Conservation (phyloP, 108 stramenopile species). For the Discostella pseudostelligera region DNA sequence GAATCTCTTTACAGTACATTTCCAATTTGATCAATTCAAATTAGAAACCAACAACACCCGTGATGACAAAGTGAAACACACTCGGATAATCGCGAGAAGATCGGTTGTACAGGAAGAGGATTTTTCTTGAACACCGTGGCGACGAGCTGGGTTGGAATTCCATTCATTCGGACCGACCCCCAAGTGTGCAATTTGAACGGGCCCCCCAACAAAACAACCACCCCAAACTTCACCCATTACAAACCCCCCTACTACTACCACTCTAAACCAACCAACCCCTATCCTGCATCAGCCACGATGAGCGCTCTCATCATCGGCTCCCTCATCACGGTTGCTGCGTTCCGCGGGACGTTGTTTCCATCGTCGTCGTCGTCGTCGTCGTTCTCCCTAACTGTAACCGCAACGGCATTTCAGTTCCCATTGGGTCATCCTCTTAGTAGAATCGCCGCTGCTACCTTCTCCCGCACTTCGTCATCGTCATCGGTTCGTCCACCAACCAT, state of each 20-base stretch:
- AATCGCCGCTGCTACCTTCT: not conserved
- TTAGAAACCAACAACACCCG: conserved; percentile 22
- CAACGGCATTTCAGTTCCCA: not conserved
- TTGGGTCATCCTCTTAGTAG: not conserved
- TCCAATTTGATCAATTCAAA: conserved; percentile 34
- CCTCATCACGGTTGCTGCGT: not conserved
- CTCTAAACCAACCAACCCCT: too few relatives aligned
- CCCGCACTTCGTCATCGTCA: conserved; percentile 14
- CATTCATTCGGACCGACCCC: conserved; percentile 34
- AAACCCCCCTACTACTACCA: too few relatives aligned
- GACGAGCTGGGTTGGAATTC: conserved; percentile 37
- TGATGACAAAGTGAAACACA: conserved; percentile 31
- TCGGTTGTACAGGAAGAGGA: conserved; percentile 12
- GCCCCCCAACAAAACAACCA: too few relatives aligned
- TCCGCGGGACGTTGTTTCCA: not conserved
- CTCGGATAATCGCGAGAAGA: conserved; percentile 40
- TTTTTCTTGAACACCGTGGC: conserved; percentile 23
- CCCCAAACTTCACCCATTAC: conserved; percentile 8
- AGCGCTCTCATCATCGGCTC: too few relatives aligned
- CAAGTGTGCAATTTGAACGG: conserved; percentile 38
- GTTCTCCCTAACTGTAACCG: not conserved
- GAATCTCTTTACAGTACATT: conserved; percentile 42
- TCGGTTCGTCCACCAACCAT: too few relatives aligned
- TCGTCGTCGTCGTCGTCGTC: not conserved
- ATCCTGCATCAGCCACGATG: too few relatives aligned